Evolutionary conservation across 164 flowering plant genomes (phyloP), one percentile per base, ranked within the genome.

Genomic region (Berberis thunbergii): DNA sequence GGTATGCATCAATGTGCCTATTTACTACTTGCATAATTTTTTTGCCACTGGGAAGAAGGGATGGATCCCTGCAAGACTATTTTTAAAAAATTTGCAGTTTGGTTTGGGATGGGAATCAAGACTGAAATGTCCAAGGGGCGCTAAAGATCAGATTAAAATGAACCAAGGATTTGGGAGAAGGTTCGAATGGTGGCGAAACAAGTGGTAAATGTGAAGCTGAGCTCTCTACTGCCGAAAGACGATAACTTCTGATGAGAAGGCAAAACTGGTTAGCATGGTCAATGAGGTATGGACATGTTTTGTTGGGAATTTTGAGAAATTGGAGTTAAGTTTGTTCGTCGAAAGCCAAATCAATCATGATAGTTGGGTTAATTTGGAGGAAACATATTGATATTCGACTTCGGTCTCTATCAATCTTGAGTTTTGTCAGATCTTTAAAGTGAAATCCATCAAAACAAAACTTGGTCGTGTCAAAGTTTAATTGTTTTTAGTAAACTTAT

Each of bases 221-320:
- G 67, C 82, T 89, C 6, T 64, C 81, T 3, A 84, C 96, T 3
- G 88, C 84, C 0, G 94, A 91, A 76, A 86, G 85, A 63, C 99
- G 88, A 57, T 97, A 95, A 57, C 76, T 95, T 76, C 99, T 89
- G 80, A 87, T 89, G 97, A 91, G 86, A 95, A 91, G 65, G 99
- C 88, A 0, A 95, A 91, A 81, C 85, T 95, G 8, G 72, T 89
- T 39, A 78, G 67, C 83, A 91, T 95, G 97, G 94, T 91, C 50
- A 94, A 95, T 72, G 97, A 95, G 97, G 99, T 77, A 67, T 53
- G 54, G 1, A 49, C 7, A 43, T 1, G 11, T 45, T 57, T 43
- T 38, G 4, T 10, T 43, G 1, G 4, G 26, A 50, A 2, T 59
- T 11, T 43, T 8, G 40, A 10, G 7, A 57, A 59, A 42, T 65